Evolutionary conservation across 768 basidiomycete species (phyloP), one percentile per base, ranked within the genome.

Genomic region (Grammothele lineata): DNA sequence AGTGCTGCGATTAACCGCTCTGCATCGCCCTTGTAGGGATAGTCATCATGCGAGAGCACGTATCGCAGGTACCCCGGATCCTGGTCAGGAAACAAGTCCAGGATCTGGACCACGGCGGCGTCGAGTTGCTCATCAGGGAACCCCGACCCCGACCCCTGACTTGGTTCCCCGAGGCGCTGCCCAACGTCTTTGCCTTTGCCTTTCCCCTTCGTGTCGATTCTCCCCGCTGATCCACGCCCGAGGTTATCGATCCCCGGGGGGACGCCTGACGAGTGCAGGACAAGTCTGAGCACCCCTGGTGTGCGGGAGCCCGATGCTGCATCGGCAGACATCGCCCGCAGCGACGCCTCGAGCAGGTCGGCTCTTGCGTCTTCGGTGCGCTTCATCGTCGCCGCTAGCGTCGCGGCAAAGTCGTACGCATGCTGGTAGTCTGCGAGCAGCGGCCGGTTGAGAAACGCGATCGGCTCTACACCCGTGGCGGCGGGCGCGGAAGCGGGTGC

Each of bases 401-500:
- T 74, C 22, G 60, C 65, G 7, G 76, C 71, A 11, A 90, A 68
- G 39, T 78, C 71, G 61, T 88, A 85, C 1, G 80, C 67, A 34
- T 80, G 71, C 48, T 88, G 82, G 62, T 90, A 88, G 57, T 91
- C 88, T 5, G 74, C 74, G 10, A 91, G 64, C 19, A 91, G 71
- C 10, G 85, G 60, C 22, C 74, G 77, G 57, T 87, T 78, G 50
- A 87, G 73, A 66, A 87, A 90, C 2, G 30, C 23, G 36, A 55
- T 45, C 3, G 39, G 15, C 10, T 9, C 18, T 14, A 42, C 30
- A 4, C 41, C 33, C 2, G 33, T 25, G 17, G 54, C 24, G 7
- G 40, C 36, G 1, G 48, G 37, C 7, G 71, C 61, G 1, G 65
- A 54, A n/a, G n/a, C n/a, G n/a, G n/a, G n/a, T n/a, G n/a, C n/a